Base-by-base conservation (phyloP, 2,329 filamentous ascomycete genomes). In the Clonostachys rhizophaga region DNA sequence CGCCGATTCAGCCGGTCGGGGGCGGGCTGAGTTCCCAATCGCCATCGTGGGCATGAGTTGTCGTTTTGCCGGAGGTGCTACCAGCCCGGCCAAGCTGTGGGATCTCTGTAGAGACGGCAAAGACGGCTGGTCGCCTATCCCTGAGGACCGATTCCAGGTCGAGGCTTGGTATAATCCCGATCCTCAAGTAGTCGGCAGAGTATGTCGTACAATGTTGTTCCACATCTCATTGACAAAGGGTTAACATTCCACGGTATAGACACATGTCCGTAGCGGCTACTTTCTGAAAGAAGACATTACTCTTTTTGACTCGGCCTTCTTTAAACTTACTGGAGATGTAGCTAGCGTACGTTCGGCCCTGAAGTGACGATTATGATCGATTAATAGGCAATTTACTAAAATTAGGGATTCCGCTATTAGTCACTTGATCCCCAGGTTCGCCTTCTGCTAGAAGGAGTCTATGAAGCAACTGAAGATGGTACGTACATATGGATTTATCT, bases 371-470 rank as follows among this genome's bases (percentile, higher is more conserved):
- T 24, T 24, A 24, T 24, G 24, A 24, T 24, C 24, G 3, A 6
- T 3, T 9, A 8, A 9, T 24, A 9, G 24, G 24, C 24, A 24
- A 9, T 9, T 24, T 24, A 24, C 24, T 24, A 24, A 24, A 24
- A 24, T 6, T 7, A 24, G 7, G 7, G 7, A 24, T 9, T 24
- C 7, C 3, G 24, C 24, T 24, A 24, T 24, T 24, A 24, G 42
- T 71, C 73, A 2, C 74, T 79, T 72, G 76, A 81, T 43, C 76
- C 77, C 2, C 75, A 79, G 50, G 75, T 79, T n/a, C 33, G 45
- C 11, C 39, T 47, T 11, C 18, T 43, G 14, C 60, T 75, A 0
- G 71, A 75, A 46, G 58, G 63, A 2, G 62, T 64, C 3, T 71
- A 68, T 40, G 69, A 72, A 48, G 63, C 64, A 7, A 51, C 71